Base-by-base conservation (phyloP, 2,329 filamentous ascomycete species). In the Erysiphe pulchra region DNA sequence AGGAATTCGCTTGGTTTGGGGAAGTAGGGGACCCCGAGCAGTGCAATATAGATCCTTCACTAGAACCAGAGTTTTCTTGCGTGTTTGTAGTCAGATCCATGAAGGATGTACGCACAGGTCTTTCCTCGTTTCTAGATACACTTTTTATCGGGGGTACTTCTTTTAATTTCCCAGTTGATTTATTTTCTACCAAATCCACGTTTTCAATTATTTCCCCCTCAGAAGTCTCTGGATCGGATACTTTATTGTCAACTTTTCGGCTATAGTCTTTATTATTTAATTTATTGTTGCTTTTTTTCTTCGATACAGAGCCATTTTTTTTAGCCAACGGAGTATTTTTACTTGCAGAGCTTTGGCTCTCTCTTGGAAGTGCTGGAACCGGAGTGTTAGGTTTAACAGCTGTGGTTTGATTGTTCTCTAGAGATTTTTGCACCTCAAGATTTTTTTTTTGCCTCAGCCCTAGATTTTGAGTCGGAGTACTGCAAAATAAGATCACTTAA, bases 171-270 rank as follows among this genome's bases (percentile, higher is more conserved):
- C 14, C 14, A 50, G 38, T 41, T 50, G 54, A 20, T n/a, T 18
- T 20, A 6, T 48, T 24, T 44, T 48, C 52, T 46, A 43, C 47
- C 9, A 50, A 46, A 33, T 47, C 46, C 42, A 47, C 37, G 34
- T 57, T 55, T 51, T 59, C 57, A 37, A 56, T 24, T 47, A 59
- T 57, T 47, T 59, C 57, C n/a, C 57, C 56, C 28, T 57, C 55
- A 13, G 55, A 56, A 13, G 47, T 45, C 34, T 55, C 53, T 17
- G 52, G 52, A 12, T 46, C 46, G 24, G 53, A 50, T 48, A 47
- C 49, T 18, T 42, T 49, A 33, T 39, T 45, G 36, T 39, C 30
- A 34, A 37, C 40, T 30, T 52, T 50, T 32, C 39, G 46, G 31
- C 46, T 46, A 10, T 39, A 16, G 28, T 38, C 37, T 45, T 47